Conservation (phyloP, 352 stramenopile species). For the Pythium rhizo-oryzae region DNA sequence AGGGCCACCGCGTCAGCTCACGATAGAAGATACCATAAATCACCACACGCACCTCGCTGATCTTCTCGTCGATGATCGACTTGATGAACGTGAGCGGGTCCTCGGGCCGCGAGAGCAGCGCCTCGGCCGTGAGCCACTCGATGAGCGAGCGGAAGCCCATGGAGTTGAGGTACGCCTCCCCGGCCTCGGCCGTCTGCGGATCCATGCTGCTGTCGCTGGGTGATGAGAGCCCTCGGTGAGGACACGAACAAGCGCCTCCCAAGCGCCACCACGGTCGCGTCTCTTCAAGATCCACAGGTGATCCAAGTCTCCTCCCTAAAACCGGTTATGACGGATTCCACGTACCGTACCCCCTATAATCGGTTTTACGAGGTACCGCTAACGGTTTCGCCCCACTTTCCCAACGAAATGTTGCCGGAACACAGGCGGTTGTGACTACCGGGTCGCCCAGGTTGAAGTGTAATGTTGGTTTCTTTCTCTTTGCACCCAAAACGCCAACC, state of each 20-base stretch:
- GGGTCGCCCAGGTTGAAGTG: constrained; percentile 31
- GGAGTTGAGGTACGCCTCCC: constrained; percentile 85
- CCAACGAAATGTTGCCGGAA: background rate
- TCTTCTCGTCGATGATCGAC: constrained; percentile 81
- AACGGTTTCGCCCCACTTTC: too few species aligned
- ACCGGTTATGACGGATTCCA: too few species aligned
- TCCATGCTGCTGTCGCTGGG: constrained; percentile 41
- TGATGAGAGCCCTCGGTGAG: too few species aligned
- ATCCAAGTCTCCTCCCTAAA: too few species aligned
- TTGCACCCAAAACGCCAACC: background rate
- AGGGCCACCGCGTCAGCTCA: too few species aligned
- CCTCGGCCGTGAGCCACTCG: constrained; percentile 91
- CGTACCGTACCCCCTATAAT: too few species aligned
- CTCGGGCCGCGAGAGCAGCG: constrained; percentile 79
- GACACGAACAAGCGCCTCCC: too few species aligned
- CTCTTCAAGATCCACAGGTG: too few species aligned
- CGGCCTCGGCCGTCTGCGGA: constrained; percentile 74
- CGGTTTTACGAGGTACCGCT: background rate
- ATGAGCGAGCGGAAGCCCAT: constrained; percentile 91
- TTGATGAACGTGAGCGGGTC: constrained; percentile 87
- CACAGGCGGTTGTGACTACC: constrained; percentile 8
- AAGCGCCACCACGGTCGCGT: too few species aligned
- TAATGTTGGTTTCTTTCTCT: background rate
- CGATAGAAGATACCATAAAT: too few species aligned
- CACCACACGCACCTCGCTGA: constrained; percentile 53